Percentiles rank a stretch among this genome's conserved stretches.
phyloP scores from a whole-genome alignment of 148 eudicot genomes.

The Salicornia ramosissima region DNA sequence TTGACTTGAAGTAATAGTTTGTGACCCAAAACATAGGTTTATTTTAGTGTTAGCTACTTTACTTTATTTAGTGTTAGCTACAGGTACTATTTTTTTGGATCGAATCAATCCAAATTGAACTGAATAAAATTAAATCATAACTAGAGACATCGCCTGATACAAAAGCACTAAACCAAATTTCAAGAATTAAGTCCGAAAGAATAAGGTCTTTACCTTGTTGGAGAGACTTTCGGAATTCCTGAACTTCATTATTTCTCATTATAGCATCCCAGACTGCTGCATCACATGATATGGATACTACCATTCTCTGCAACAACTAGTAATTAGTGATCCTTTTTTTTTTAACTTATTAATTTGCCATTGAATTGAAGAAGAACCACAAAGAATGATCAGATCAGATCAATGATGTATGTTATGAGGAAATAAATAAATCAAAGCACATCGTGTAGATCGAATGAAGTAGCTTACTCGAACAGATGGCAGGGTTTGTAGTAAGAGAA shows the following conservation, averaged over 20 bases:
- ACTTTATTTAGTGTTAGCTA: too few species aligned
- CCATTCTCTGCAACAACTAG: conserved; percentile 43
- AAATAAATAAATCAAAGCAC: neutral
- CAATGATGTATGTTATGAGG: neutral
- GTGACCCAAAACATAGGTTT: too few species aligned
- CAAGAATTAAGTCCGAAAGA: too few species aligned
- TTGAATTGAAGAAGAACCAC: conserved; percentile 4
- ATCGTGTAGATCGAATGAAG: neutral
- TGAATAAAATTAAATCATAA: too few species aligned
- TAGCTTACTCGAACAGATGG: conserved; percentile 38
- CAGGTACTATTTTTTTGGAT: too few species aligned
- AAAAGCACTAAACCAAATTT: too few species aligned
- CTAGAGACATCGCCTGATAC: too few species aligned
- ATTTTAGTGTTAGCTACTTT: too few species aligned
- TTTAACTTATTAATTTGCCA: neutral
- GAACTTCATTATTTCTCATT: conserved; percentile 41
- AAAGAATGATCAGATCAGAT: too few species aligned
- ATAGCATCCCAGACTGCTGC: conserved; percentile 53
- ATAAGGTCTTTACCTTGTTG: conserved; percentile 28
- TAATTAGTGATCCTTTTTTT: too few species aligned
- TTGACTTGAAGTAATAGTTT: too few species aligned
- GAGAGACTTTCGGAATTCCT: conserved; percentile 35
- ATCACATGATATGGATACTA: conserved; percentile 47
- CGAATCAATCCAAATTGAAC: neutral
- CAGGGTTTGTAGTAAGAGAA: conserved; percentile 36